Evolutionary conservation across 805 yeast species (phyloP), one percentile per base, ranked within the genome.

Genomic region (Starmera amethionina): DNA sequence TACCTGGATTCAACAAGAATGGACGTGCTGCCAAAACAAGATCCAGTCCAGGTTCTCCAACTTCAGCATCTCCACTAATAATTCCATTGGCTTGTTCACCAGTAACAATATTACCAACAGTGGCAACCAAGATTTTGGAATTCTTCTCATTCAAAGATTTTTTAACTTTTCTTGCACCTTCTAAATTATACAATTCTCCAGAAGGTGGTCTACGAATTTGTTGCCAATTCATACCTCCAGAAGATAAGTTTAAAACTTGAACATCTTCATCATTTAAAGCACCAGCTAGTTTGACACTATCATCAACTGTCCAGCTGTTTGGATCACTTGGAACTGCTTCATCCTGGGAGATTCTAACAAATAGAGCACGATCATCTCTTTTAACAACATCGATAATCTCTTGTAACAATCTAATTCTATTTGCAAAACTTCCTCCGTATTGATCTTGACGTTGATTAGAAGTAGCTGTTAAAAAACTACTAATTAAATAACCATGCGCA

Each of bases 381-480:
- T 64, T 61, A 32, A 76, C 54, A 28, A 60, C 65, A 34, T 64
- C 70, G 14, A 74, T 52, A 14, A 71, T 50, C 47, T 77, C 78
- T 29, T 68, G 48, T n/a, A 67, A 49, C 40, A 77, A 65, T 37
- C 75, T 58, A 8, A 63, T 62, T 42, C 83, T 65, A 55, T 75
- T 75, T 48, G 75, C 81, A 42, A 75, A 64, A 4, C 69, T 57
- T 11, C 82, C 82, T 30, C 82, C 84, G 48, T 75, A 78, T 46
- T 67, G 63, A 51, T 79, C 85, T 1, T 70, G 68, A 48, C 84
- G 65, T 43, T 59, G 54, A 56, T 79, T 78, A 27, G 69, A 52
- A 34, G 49, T 47, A 2, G 60, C 56, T 16, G 72, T 65, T 40
- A 73, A 46, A 45, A 78, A 75, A 49, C 68, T 65, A 49, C 67